phyloP scores from a whole-genome alignment of 148 eudicot genomes.

The Bassia scoparia region DNA sequence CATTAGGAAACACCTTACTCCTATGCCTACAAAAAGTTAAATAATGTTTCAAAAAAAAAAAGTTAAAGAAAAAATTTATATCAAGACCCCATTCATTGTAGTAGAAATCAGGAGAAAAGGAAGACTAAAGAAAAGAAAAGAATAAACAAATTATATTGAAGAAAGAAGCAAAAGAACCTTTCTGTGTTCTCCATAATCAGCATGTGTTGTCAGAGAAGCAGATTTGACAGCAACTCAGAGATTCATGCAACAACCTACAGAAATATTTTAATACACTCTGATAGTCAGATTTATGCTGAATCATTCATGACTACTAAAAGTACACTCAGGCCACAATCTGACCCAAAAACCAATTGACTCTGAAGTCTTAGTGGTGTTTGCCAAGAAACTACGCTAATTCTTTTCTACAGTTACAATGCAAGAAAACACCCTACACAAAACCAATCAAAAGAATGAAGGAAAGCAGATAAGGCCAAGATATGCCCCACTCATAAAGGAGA shows the following conservation, averaged over 20 bases:
- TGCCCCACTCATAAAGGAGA: background rate
- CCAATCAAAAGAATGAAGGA: background rate
- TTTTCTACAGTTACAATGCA: background rate
- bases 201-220: background rate
- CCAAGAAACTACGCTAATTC: no score
- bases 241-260: slow-evolving; percentile 21
- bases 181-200: slow-evolving; percentile 40
- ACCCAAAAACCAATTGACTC: background rate
- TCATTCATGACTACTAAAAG: background rate
- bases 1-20: slow-evolving; percentile 53
- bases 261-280: background rate
- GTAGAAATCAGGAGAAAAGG: background rate
- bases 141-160: background rate
- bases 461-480: no score
- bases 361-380: background rate
- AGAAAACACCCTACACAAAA: background rate
- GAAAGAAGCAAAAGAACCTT: slow-evolving; percentile 32
- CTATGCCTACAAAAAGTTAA: slow-evolving; percentile 30
- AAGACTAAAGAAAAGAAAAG: background rate
- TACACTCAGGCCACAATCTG: background rate
- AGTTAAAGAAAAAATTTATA: slow-evolving; percentile 15
- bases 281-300: background rate
- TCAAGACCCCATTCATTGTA: background rate
- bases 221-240: background rate
- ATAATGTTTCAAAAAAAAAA: no score